Percentiles rank a stretch among this genome's conserved stretches.
Evolutionary conservation across 768 basidiomycete species (phyloP).

Genomic region (Gautieria morchelliformis): DNA sequence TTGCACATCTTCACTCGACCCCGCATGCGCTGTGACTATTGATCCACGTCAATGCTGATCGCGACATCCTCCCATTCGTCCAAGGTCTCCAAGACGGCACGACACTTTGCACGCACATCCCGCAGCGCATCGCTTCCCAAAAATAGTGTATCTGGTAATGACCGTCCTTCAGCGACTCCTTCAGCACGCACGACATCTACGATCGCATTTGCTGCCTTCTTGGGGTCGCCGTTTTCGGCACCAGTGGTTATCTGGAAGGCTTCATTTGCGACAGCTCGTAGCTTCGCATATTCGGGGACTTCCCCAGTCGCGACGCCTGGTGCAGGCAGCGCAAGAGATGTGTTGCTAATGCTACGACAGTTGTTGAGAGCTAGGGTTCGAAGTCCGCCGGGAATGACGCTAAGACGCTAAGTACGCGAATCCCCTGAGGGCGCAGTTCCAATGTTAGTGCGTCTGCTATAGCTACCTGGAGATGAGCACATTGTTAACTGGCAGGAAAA

Average conservation of each 20-base stretch:
- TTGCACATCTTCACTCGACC: no score
- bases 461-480: conserved; percentile 23
- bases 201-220: conserved; percentile 18
- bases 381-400: conserved; percentile 51
- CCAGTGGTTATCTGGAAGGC: conserved; percentile 10
- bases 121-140: conserved; percentile 22
- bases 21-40: neutral
- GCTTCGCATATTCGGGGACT: neutral
- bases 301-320: neutral
- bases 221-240: conserved; percentile 17
- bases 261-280: neutral
- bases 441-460: conserved; percentile 42
- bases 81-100: conserved; percentile 14
- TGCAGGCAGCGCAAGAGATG: neutral
- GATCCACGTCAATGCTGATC: conserved; percentile 7
- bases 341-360: conserved; percentile 6
- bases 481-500: conserved; percentile 2
- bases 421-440: conserved; percentile 46
- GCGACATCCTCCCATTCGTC: conserved; percentile 27
- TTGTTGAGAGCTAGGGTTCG: conserved; percentile 48
- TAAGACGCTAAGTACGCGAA: conserved; percentile 49
- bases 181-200: conserved; percentile 18
- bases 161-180: conserved; percentile 19
- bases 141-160: conserved; percentile 16
- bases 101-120: conserved; percentile 41